Conservation (phyloP, 495 filamentous ascomycete genomes). For the Lepidopterella palustris region DNA sequence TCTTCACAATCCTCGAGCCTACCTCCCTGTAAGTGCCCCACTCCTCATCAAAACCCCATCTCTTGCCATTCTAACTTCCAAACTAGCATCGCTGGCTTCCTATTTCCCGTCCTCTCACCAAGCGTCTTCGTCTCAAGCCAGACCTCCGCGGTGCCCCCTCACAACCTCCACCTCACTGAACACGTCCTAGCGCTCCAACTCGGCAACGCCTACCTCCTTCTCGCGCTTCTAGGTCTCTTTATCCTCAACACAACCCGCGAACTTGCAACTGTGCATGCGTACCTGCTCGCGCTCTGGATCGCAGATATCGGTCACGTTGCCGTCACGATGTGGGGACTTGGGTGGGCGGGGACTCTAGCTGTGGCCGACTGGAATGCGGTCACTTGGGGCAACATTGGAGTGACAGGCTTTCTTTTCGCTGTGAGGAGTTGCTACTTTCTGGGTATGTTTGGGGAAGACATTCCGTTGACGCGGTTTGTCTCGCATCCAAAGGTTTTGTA, state of each 20-base stretch:
- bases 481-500: too few relatives aligned
- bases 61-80: not conserved
- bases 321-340: conserved; percentile 54
- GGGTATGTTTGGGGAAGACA: conserved; percentile 50
- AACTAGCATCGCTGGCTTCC: conserved; percentile 48
- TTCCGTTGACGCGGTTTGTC: too few relatives aligned
- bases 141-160: conserved; percentile 24
- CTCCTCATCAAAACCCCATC: conserved; percentile 12
- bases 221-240: conserved; percentile 54
- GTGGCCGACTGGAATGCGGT: conserved; percentile 59
- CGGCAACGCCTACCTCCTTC: conserved; percentile 59
- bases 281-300: conserved; percentile 57
- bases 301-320: conserved; percentile 67
- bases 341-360: conserved; percentile 47
- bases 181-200: conserved; percentile 55
- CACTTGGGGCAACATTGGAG: conserved; percentile 67
- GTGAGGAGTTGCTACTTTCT: conserved; percentile 51
- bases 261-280: conserved; percentile 58
- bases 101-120: conserved; percentile 49
- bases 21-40: conserved; percentile 55
- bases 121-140: conserved; percentile 57
- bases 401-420: conserved; percentile 51
- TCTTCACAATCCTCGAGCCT: conserved; percentile 61
- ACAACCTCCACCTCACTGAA: conserved; percentile 38
- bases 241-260: conserved; percentile 59